Percentiles rank a stretch among this genome's conserved stretches.
Conservation (phyloP, 345 rosid genomes). For the Lepidium africanum region DNA sequence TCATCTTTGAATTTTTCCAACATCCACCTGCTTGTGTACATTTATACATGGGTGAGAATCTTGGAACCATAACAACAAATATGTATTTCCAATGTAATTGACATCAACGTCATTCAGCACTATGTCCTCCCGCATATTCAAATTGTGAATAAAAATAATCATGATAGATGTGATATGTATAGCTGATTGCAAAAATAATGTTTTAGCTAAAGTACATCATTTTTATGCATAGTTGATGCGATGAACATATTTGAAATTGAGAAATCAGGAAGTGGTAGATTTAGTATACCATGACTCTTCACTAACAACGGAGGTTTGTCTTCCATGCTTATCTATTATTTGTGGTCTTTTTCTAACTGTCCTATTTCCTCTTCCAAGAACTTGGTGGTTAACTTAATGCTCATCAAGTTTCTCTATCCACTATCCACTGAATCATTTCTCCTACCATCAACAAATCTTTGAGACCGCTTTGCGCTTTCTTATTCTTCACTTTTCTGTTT, state of each 20-base stretch:
- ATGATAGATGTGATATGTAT: no score
- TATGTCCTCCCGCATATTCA: slow-evolving; percentile 70
- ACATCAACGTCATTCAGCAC: slow-evolving; percentile 75
- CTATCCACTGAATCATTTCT: slow-evolving; percentile 32
- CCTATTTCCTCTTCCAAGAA: slow-evolving; percentile 62
- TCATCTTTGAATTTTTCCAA: no score
- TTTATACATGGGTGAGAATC: background rate
- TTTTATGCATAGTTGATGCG: background rate
- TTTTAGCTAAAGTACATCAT: background rate
- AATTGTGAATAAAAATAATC: no score
- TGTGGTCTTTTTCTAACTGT: slow-evolving; percentile 80
- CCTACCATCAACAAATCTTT: slow-evolving; percentile 27
- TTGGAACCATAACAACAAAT: slow-evolving; percentile 35
- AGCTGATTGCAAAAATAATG: background rate
- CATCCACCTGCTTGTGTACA: no score
- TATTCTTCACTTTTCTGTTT: slow-evolving; percentile 42
- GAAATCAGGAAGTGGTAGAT: background rate
- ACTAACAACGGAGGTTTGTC: background rate
- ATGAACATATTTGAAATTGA: background rate
- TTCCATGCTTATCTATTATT: slow-evolving; percentile 21
- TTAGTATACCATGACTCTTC: slow-evolving; percentile 74
- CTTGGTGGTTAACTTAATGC: slow-evolving; percentile 42
- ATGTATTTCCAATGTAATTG: slow-evolving; percentile 97
- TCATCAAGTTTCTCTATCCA: slow-evolving; percentile 35
- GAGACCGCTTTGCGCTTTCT: slow-evolving; percentile 29